Base-by-base conservation (phyloP, 116 monocot species). In the Dioscorea cayenensis region DNA sequence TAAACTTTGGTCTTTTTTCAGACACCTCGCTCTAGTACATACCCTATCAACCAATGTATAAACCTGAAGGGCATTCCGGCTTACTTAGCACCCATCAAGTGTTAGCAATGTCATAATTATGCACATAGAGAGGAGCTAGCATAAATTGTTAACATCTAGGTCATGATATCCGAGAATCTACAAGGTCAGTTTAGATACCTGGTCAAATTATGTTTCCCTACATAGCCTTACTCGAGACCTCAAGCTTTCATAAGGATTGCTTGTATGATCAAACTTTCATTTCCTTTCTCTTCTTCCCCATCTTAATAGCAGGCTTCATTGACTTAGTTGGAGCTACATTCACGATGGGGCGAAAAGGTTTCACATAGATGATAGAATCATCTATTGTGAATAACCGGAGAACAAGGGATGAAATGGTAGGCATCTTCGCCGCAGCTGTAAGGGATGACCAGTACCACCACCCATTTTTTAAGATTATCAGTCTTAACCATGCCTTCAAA, bases 391-490 rank as follows among this genome's bases (percentile, higher is more conserved):
- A 91, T 72, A 94, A 73, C 38, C 94, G 84, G 55, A 94, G 81
- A 68, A 94, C 88, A 62, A 99, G 94, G 0, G 97, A 87, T 11
- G 94, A 86, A 36, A 94, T n/a, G 13, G 89, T 89, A 73, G 82
- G 38, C 25, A 85, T 91, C 62, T 79, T 93, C 23, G 84, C 83
- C 21, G 94, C 93, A 61, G 97, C 94, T 37, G 89, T 86, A 65
- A 89, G 79, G 62, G 90, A 93, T 23, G 94, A 99, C 97, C 97
- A 99, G 76, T 86, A 89, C 93, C 90, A 99, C 94, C 94, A 89
- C 28, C 78, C 73, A 64, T n/a, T 79, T 90, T 79, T 74, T 91
- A 66, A 99, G 71, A 73, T 78, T 89, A 32, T 94, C 94, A 17
- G 93, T 37, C 68, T 87, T 93, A 61, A 99, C 89, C 93, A 94